Conservation (phyloP, 1,284 basidiomycete genomes). For the Athelia sp. region DNA sequence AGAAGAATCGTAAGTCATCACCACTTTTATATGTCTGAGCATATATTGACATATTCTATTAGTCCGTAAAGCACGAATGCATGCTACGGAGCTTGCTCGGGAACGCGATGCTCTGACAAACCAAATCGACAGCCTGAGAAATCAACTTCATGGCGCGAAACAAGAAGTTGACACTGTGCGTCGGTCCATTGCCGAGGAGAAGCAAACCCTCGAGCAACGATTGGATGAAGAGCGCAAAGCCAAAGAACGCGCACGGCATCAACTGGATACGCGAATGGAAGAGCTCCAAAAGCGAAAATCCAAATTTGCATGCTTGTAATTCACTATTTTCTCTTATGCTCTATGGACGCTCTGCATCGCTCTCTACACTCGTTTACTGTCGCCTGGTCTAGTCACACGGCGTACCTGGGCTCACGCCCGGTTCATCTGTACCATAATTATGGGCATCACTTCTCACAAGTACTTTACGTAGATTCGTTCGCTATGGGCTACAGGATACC, state of each 20-base stretch:
- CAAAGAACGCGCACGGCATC: slow-evolving; percentile 77
- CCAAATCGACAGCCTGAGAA: slow-evolving; percentile 62
- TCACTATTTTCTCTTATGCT: slow-evolving; percentile 2
- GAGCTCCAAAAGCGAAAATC: slow-evolving; percentile 78
- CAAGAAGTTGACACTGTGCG: slow-evolving; percentile 75
- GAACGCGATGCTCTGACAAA: slow-evolving; percentile 72
- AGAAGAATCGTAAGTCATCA: slow-evolving; percentile 74
- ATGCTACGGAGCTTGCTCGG: slow-evolving; percentile 79
- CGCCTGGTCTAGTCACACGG: not conserved
- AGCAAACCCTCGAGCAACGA: slow-evolving; percentile 74
- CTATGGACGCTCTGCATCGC: slow-evolving; percentile 5
- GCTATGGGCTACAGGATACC: slow-evolving; percentile 20
- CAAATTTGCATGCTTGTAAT: slow-evolving; percentile 77
- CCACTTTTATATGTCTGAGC: slow-evolving; percentile 8
- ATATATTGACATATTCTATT: slow-evolving; percentile 14
- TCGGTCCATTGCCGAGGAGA: slow-evolving; percentile 77
- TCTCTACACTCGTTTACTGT: not conserved
- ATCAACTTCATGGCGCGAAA: slow-evolving; percentile 70
- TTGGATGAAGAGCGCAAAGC: slow-evolving; percentile 79
- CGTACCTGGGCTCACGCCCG: slow-evolving; percentile 4
- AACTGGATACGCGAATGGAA: slow-evolving; percentile 82
- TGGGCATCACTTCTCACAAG: slow-evolving; percentile 8
- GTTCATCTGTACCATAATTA: slow-evolving; percentile 20
- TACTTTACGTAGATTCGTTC: slow-evolving; percentile 18
- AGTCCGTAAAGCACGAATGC: slow-evolving; percentile 89